Evolutionary conservation across 345 rosid genomes (phyloP).

Genomic region (Pistacia atlantica): DNA sequence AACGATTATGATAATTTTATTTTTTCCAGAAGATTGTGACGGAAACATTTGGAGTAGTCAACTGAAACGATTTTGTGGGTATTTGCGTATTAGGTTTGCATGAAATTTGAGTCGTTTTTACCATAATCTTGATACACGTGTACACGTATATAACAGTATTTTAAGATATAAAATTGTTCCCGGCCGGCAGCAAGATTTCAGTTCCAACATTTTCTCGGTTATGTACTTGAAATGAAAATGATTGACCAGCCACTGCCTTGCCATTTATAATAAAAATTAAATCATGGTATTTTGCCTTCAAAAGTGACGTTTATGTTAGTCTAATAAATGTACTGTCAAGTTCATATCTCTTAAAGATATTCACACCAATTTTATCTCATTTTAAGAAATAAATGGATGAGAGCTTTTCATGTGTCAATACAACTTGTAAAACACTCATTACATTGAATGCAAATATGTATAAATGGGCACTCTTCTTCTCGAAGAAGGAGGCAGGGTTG

Average conservation of each 20-base stretch:
- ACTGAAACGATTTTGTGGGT: neutral
- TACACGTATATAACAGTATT: neutral
- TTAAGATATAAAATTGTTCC: neutral
- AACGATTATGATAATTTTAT: neutral
- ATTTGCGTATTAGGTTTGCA: neutral
- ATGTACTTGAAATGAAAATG: neutral
- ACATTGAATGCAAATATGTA: too few species aligned
- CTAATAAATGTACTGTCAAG: too few species aligned
- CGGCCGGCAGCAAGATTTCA: slow-evolving; percentile 9
- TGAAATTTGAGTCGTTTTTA: neutral
- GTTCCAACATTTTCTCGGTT: neutral
- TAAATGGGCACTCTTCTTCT: too few species aligned
- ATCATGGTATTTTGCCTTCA: too few species aligned
- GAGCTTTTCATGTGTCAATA: too few species aligned
- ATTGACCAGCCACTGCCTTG: neutral
- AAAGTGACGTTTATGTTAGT: too few species aligned
- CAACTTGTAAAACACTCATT: too few species aligned
- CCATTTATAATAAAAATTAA: neutral
- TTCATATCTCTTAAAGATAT: too few species aligned
- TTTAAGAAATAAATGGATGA: too few species aligned
- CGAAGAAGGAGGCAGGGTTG: too few species aligned
- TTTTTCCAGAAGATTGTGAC: too few species aligned
- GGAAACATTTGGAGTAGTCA: neutral
- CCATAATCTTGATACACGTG: neutral
- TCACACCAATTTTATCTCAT: too few species aligned